Evolutionary conservation across 208 protist species (phyloP).

Genomic region (Wallacemonas rigidus): DNA sequence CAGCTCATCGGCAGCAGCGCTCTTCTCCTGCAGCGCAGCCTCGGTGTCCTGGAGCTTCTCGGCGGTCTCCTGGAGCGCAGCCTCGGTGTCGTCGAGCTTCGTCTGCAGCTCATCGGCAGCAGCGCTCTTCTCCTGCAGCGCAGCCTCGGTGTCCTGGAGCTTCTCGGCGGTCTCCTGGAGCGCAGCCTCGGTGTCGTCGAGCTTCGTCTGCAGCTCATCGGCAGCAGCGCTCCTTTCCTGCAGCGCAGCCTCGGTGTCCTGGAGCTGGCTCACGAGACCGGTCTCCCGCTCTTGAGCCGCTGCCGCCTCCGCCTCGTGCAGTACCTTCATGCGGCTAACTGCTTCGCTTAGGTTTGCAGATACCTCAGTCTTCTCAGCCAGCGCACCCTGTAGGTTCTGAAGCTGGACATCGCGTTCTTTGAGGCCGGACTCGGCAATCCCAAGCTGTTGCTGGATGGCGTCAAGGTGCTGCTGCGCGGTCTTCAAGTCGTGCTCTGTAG

Average conservation of each 20-base stretch:
- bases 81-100: conserved; percentile 36
- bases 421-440: background rate
- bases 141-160: conserved; percentile 25
- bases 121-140: conserved; percentile 25
- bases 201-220: conserved; percentile 25
- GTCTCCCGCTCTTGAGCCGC: background rate
- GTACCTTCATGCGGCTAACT: conserved; percentile 9
- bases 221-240: conserved; percentile 13
- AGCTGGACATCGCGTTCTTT: conserved; percentile 4
- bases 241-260: conserved; percentile 13
- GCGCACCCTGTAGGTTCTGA: background rate
- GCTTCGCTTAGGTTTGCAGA: conserved; percentile 9
- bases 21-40: conserved; percentile 27
- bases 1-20: conserved; percentile 14
- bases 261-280: conserved; percentile 11
- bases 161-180: conserved; percentile 24
- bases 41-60: conserved; percentile 33
- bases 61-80: conserved; percentile 22
- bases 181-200: conserved; percentile 36
- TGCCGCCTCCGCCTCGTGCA: conserved; percentile 11
- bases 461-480: background rate
- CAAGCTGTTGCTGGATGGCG: background rate
- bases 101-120: conserved; percentile 25
- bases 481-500: conserved; percentile 3
- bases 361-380: conserved; percentile 16